Evolutionary conservation across 805 yeast genomes (phyloP).

Genomic region (Wickerhamomyces mucosus): DNA sequence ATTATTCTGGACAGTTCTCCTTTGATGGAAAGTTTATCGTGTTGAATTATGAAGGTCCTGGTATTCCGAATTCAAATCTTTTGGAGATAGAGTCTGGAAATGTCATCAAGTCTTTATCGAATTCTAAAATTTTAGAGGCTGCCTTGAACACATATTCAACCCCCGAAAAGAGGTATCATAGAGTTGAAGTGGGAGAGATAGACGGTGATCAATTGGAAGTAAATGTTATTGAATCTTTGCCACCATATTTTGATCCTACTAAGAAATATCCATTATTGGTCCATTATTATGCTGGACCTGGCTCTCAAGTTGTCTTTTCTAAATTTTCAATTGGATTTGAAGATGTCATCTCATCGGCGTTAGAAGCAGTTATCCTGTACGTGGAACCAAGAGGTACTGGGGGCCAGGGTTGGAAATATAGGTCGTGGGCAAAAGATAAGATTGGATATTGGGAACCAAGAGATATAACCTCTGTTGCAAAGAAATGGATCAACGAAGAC

Average conservation of each 20-base stretch:
- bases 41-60: slow-evolving; percentile 65
- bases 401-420: slow-evolving; percentile 66
- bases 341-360: slow-evolving; percentile 62
- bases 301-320: slow-evolving; percentile 71
- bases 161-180: slow-evolving; percentile 42
- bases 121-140: slow-evolving; percentile 3
- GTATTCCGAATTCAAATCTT: slow-evolving; percentile 65
- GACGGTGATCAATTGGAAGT: slow-evolving; percentile 36
- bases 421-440: slow-evolving; percentile 69
- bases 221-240: slow-evolving; percentile 69
- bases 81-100: slow-evolving; percentile 31
- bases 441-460: slow-evolving; percentile 77
- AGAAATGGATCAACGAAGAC: slow-evolving; percentile 31
- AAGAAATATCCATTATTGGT: slow-evolving; percentile 70
- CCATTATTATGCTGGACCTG: slow-evolving; percentile 96
- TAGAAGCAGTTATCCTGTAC: slow-evolving; percentile 79
- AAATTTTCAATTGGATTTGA: slow-evolving; percentile 56
- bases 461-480: slow-evolving; percentile 81
- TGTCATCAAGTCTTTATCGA: slow-evolving; percentile 4
- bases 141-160: slow-evolving; percentile 31
- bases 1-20: slow-evolving; percentile 61
- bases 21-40: slow-evolving; percentile 61
- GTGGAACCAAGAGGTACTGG: slow-evolving; percentile 99
- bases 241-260: slow-evolving; percentile 55
- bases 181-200: slow-evolving; percentile 34